A percentile compares a stretch with the other conserved stretches of the same genome.
phyloP scores from a whole-genome alignment of 352 stramenopile genomes.

The Pythium folliculosum region DNA sequence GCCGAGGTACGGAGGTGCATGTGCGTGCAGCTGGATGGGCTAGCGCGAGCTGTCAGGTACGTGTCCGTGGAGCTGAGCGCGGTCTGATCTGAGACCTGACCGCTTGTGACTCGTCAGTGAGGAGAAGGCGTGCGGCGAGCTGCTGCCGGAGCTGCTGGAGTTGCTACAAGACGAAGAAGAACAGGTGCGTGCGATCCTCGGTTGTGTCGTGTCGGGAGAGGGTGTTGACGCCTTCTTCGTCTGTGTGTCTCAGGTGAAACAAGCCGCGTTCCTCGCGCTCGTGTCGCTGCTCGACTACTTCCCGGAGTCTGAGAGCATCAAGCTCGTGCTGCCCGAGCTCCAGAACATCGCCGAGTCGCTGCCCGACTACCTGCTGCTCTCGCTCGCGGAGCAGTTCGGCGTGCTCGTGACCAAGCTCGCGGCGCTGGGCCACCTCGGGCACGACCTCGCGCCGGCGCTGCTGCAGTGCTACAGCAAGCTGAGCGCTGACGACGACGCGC shows the following conservation, averaged over 20 bases:
- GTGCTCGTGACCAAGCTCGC: conserved; percentile 68
- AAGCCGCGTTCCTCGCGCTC: conserved; percentile 70
- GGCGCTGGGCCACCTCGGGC: conserved; percentile 54
- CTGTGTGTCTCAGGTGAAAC: conserved; percentile 52
- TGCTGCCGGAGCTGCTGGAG: conserved; percentile 75
- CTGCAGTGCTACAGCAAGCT: conserved; percentile 67
- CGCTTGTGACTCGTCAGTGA: conserved; percentile 34
- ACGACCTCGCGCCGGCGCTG: conserved; percentile 49
- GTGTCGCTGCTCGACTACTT: conserved; percentile 81
- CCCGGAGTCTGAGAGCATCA: conserved; percentile 48
- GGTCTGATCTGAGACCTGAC: background rate
- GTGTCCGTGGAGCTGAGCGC: background rate
- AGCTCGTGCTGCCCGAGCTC: conserved; percentile 71
- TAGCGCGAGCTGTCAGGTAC: conserved; percentile 72
- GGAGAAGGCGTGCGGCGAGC: conserved; percentile 59
- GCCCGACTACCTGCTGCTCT: conserved; percentile 60
- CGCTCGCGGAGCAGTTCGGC: conserved; percentile 57
- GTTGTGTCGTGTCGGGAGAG: background rate
- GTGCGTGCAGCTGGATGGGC: conserved; percentile 78
- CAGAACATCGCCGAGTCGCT: conserved; percentile 52
- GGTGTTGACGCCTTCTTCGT: background rate
- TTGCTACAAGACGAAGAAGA: conserved; percentile 83
- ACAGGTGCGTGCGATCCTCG: conserved; percentile 32
- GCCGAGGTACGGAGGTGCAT: conserved; percentile 82
- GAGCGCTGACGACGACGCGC: conserved; percentile 57